phyloP scores from a whole-genome alignment of 2,329 filamentous ascomycete species.

The Leptosphaerulina australis region DNA sequence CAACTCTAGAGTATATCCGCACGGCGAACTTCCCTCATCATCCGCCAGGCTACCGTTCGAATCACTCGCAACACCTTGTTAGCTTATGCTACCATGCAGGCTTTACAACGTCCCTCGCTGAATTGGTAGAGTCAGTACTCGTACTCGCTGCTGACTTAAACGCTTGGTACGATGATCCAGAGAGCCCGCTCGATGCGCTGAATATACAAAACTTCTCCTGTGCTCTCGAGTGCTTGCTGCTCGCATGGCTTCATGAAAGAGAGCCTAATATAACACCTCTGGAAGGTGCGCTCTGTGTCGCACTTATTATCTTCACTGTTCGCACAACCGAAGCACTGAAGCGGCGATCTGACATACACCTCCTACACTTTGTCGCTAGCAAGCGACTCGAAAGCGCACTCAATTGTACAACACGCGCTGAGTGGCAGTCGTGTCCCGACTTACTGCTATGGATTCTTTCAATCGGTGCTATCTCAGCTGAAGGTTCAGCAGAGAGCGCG shows the following conservation, averaged over 20 bases:
- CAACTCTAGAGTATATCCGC: slow-evolving; percentile 38
- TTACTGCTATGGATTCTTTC: slow-evolving; percentile 48
- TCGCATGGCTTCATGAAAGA: slow-evolving; percentile 42
- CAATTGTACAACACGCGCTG: slow-evolving; percentile 38
- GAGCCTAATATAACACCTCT: slow-evolving; percentile 35
- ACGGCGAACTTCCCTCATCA: slow-evolving; percentile 36
- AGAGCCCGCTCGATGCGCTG: slow-evolving; percentile 42
- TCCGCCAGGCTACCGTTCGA: slow-evolving; percentile 38
- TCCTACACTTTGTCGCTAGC: slow-evolving; percentile 42
- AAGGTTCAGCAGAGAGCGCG: slow-evolving; percentile 36
- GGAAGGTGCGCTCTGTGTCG: slow-evolving; percentile 45
- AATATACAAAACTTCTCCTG: slow-evolving; percentile 48
- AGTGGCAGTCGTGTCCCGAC: slow-evolving; percentile 44
- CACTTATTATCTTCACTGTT: slow-evolving; percentile 46
- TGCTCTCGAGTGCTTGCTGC: slow-evolving; percentile 40
- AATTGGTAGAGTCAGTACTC: slow-evolving; percentile 37
- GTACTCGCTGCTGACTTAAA: slow-evolving; percentile 47
- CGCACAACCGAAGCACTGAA: slow-evolving; percentile 44
- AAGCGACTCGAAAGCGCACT: slow-evolving; percentile 44
- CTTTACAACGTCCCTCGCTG: slow-evolving; percentile 37
- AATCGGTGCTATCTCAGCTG: slow-evolving; percentile 45
- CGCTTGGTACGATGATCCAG: slow-evolving; percentile 39
- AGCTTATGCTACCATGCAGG: slow-evolving; percentile 39
- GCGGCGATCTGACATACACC: slow-evolving; percentile 30
- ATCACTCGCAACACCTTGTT: slow-evolving; percentile 38